phyloP scores from a whole-genome alignment of 352 stramenopile species.

The Pythium graminicola region DNA sequence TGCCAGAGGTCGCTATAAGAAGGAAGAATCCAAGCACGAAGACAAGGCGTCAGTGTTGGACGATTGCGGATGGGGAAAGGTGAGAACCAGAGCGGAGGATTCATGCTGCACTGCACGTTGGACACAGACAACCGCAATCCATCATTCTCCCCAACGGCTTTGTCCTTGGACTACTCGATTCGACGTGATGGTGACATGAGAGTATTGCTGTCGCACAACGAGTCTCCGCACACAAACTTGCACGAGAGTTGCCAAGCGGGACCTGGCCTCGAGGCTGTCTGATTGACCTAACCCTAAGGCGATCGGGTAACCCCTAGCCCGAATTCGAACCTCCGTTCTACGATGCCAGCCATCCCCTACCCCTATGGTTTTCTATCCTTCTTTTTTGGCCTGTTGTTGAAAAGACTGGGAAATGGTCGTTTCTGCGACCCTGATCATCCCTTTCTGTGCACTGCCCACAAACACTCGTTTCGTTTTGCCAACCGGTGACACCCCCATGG shows the following conservation, averaged over 20 bases:
- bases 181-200: slow-evolving; percentile 6
- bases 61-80: not conserved
- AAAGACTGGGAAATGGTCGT: slow-evolving; percentile 8
- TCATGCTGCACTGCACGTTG: not conserved
- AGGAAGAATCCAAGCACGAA: slow-evolving; percentile 16
- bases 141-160: not conserved
- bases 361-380: slow-evolving; percentile 13
- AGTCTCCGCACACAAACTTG: slow-evolving; percentile 3
- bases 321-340: not conserved
- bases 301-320: slow-evolving; percentile 9
- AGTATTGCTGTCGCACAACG: slow-evolving; percentile 14
- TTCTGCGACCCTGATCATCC: slow-evolving; percentile 1
- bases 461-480: slow-evolving; percentile 6
- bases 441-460: slow-evolving; percentile 12
- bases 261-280: slow-evolving; percentile 8
- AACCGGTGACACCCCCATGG: not conserved
- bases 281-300: slow-evolving; percentile 13
- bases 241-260: not conserved
- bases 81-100: slow-evolving; percentile 1
- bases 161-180: not conserved
- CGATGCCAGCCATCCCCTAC: slow-evolving; percentile 3
- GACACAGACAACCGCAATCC: slow-evolving; percentile 12
- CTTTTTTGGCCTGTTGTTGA: not conserved
- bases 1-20: slow-evolving; percentile 2
- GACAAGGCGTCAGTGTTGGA: slow-evolving; percentile 9